Base-by-base conservation (phyloP, 306 rosid genomes). In the Casuarina glauca region DNA sequence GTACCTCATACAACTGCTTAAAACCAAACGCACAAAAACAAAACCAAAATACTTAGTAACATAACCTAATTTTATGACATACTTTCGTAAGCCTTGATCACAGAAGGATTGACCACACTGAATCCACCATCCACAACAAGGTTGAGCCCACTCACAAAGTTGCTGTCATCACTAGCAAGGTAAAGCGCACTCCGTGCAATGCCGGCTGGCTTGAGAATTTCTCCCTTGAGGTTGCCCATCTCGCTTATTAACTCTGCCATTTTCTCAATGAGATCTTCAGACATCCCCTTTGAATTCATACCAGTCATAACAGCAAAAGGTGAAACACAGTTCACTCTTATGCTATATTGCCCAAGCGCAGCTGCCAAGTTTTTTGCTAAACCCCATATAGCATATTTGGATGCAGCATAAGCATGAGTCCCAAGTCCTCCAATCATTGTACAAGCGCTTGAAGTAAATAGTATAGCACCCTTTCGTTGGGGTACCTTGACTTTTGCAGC, bases 121-220 rank as follows among this genome's bases (percentile, higher is more conserved):
- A 26, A 26, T 26, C 32, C 32, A 26, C 32, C 32, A 26, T 26
- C 32, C 32, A 26, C 32, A 26, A 26, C 32, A 26, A 26, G 15
- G 36, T 82, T 20, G 11, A 64, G 81, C 3, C 82, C 85, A 2
- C 81, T 82, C n/a, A 82, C 36, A 46, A 72, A 82, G 63, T 69
- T 69, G 20, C 72, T 39, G 32, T 82, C 85, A 5, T 57, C 76
- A 5, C 78, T 71, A 15, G 81, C 84, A 74, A 81, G 46, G 58
- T 76, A 81, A 54, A 60, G 55, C 17, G 6, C 46, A 20, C 11
- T 61, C 81, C 75, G 43, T 12, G 69, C 69, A 62, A 62, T 35
- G 2, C 45, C 69, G 44, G 35, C 69, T 62, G 45, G 44, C 69
- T 62, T 62, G 15, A 62, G 69, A 62, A 62, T 3, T 26, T 46